These are phyloP conservation scores for Cladosporium sp. DNA, from an alignment of 2,329 filamentous ascomycete species.

Conservation along the genomic window DNA sequence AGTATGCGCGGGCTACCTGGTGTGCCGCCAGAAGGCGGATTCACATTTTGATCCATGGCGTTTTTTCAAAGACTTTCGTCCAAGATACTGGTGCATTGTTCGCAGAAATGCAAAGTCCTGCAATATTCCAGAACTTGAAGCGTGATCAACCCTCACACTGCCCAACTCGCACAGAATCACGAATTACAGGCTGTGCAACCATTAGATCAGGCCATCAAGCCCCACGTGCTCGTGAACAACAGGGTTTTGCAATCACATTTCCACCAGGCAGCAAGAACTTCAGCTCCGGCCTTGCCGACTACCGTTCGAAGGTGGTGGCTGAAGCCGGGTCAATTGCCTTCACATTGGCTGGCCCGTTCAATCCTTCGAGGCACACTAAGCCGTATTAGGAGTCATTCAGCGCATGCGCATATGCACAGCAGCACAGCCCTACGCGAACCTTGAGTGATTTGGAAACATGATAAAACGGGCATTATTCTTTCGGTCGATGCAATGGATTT, in stretches of 20 bases:
- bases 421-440: neutral
- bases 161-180: neutral
- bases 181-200: neutral
- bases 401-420: slow-evolving; percentile 1
- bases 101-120: too few species aligned
- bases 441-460: neutral
- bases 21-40: neutral
- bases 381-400: neutral
- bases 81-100: too few species aligned
- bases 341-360: neutral
- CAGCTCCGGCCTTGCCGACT: neutral
- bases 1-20: neutral
- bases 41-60: neutral
- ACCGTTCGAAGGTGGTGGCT: neutral
- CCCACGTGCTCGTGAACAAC: neutral
- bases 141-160: too few species aligned
- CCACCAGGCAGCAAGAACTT: neutral
- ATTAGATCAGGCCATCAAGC: neutral
- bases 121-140: too few species aligned
- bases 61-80: neutral
- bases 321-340: neutral
- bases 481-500: too few species aligned
- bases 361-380: neutral
- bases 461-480: neutral
- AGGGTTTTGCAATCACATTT: neutral